Evolutionary conservation across 2,329 filamentous ascomycete species (phyloP), one percentile per base, ranked within the genome.

Genomic region (Endocalyx cinctus): DNA sequence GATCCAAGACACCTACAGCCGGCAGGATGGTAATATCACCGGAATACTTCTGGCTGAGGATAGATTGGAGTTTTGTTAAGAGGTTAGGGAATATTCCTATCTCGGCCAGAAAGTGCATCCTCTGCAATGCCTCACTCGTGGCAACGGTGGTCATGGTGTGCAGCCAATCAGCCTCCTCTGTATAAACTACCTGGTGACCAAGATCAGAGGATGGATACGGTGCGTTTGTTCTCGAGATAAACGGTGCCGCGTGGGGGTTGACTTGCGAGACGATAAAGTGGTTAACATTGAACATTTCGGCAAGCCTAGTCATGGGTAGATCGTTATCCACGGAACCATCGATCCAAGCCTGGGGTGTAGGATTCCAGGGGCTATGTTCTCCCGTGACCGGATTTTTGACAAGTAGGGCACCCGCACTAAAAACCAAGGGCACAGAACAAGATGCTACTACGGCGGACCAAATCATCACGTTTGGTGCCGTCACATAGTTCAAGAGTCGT

Each of bases 201-300:
- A 38, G 17, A 34, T 10, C 44, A 39, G 17, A 51, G 5, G 56
- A 51, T 5, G 68, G 63, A 6, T 62, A 60, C 1, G 74, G 58
- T 17, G 73, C 70, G 40, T 87, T 84, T 37, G 94, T 85, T 45
- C 81, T 84, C 12, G 77, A 70, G 12, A 96, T 65, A 50, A 97
- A 95, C 0, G 87, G 87, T 0, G 94, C 78, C 7, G 96, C 86
- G 50, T 97, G 90, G 1, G 90, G 90, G 50, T 97, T 97, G 31
- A 96, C 88, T 57, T 97, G 90, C 0, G 88, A 95, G 13, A 96
- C 90, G 46, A 97, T 96, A 54, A 96, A 96, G 56, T 96, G 90
- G 52, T 96, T 96, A 55, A 96, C 89, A 52, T 96, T 95, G 68
- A 96, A 95, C 84, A 96, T 89, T 54, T 95, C 88, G 1, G 88